Evolutionary conservation across 495 filamentous ascomycete genomes (phyloP), one percentile per base, ranked within the genome.

Genomic region (Choiromyces venosus): DNA sequence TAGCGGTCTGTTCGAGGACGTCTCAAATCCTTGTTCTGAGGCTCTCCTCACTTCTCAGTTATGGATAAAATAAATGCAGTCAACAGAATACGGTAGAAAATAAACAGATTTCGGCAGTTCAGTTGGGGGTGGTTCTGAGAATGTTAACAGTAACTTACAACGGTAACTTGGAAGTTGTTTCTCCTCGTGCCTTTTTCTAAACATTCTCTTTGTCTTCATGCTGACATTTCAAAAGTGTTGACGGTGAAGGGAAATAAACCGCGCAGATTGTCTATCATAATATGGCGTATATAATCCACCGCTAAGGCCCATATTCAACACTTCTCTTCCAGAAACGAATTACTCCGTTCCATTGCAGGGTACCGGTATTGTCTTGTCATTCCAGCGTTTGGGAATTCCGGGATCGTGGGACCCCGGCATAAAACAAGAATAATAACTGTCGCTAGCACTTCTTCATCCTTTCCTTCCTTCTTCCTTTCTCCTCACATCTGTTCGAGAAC

Each of bases 271-370:
- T 61, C 25, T 10, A 8, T 52, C 46, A 46, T 46, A 21, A n/a
- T 61, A 61, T 61, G 52, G 52, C 52, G 52, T 42, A 42, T 16
- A 18, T 29, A 61, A 61, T 16, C 52, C 52, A 16, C 52, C 52
- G 52, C 52, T 61, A 61, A 33, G 52, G 16, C 52, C 52, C 52
- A 29, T 52, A 52, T 56, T 56, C 46, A 29, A 29, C 46, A 56
- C 25, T 16, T 56, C n/a, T 56, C 52, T 61, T 61, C 52, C 52
- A 61, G 52, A 61, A 61, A 61, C 52, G 25, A 61, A 61, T 61
- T 61, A 18, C 52, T 61, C 25, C 52, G 52, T 61, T 61, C 52
- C 16, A 33, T 33, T 29, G 52, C 52, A 61, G 52, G 52, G 52
- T n/a, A n/a, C n/a, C n/a, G n/a, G n/a, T 33, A 61, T 61, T 61